Conservation (phyloP, 768 basidiomycete genomes). For the Boletus tomentosulus region DNA sequence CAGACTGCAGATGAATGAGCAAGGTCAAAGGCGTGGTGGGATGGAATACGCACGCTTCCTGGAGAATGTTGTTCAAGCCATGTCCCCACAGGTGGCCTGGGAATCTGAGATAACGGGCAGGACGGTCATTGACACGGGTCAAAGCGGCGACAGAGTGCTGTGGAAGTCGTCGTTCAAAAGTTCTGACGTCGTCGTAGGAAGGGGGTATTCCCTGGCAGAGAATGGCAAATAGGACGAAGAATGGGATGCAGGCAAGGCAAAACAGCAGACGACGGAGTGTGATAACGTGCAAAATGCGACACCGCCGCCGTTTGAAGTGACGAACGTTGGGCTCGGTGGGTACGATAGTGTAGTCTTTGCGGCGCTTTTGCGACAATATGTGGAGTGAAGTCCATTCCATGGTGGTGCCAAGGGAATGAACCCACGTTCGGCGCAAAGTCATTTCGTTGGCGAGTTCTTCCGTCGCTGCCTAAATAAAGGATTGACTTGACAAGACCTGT, state of each 20-base stretch:
- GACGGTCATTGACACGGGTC: conserved; percentile 3
- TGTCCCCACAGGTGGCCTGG: conserved; percentile 56
- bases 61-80: conserved; percentile 58
- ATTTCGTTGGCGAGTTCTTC: too few relatives aligned
- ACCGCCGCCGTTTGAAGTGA: conserved; percentile 10
- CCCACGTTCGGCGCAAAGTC: too few relatives aligned
- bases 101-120: conserved; percentile 42
- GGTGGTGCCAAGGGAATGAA: not conserved
- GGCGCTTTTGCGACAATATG: not conserved
- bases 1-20: conserved; percentile 29
- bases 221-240: conserved; percentile 30
- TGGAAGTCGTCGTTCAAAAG: conserved; percentile 34
- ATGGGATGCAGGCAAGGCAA: conserved; percentile 13
- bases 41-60: conserved; percentile 48
- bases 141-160: conserved; percentile 33
- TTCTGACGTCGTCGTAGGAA: conserved; percentile 33
- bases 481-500: too few relatives aligned
- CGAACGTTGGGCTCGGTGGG: conserved; percentile 4
- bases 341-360: conserved; percentile 11
- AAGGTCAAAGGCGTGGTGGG: not conserved
- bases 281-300: conserved; percentile 10
- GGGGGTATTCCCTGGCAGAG: conserved; percentile 38
- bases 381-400: conserved; percentile 8
- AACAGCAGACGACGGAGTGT: conserved; percentile 30
- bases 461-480: too few relatives aligned